Conservation (phyloP, 148 eudicot genomes). For the Vaccinium darrowii region DNA sequence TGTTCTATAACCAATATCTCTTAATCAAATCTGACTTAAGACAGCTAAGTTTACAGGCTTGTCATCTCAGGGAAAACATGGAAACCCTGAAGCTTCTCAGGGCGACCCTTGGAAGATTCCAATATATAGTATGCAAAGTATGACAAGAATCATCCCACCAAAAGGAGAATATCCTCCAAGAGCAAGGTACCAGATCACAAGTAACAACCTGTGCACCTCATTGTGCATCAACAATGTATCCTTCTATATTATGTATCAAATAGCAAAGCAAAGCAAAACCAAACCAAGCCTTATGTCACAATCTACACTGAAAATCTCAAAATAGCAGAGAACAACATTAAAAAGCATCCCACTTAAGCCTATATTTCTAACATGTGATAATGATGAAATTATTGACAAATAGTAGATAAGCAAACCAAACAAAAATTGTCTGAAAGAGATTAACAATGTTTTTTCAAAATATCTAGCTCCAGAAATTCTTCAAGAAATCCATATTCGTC, state of each 20-base stretch:
- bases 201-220: neutral
- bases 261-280: neutral
- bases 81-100: neutral
- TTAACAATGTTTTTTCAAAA: neutral
- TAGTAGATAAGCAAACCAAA: neutral
- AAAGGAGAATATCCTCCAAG: neutral
- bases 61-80: neutral
- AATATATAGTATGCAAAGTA: neutral
- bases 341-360: neutral
- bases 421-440: neutral
- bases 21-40: neutral
- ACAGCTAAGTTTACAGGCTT: neutral
- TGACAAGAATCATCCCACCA: neutral
- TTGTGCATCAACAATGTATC: neutral
- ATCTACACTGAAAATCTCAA: neutral
- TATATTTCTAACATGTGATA: neutral
- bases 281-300: neutral
- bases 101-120: neutral
- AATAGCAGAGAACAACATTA: neutral
- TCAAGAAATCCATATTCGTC: neutral
- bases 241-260: neutral
- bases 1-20: neutral
- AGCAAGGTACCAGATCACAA: neutral
- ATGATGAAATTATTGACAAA: neutral
- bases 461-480: neutral